These are phyloP conservation scores for Aphanocladium album DNA, from an alignment of 2,329 filamentous ascomycete genomes.

Conservation along the genomic window DNA sequence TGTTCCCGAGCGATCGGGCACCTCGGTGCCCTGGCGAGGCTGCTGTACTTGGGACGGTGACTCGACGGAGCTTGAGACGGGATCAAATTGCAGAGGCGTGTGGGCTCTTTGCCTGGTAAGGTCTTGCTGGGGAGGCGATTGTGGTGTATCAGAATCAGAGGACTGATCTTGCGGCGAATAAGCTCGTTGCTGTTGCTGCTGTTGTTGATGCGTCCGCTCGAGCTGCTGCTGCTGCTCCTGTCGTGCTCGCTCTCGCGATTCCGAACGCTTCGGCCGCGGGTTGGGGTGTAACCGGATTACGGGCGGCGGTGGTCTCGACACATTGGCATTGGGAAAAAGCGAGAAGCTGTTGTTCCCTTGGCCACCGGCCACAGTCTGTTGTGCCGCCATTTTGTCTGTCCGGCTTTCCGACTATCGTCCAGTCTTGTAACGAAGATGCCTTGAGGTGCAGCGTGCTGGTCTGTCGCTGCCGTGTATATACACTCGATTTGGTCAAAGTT, in stretches of 20 bases:
- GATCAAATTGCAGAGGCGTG: slow-evolving; percentile 23
- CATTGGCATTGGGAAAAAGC: slow-evolving; percentile 50
- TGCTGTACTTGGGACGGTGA: slow-evolving; percentile 26
- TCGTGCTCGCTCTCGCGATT: slow-evolving; percentile 28
- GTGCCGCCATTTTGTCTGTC: slow-evolving; percentile 31
- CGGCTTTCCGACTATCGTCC: not conserved
- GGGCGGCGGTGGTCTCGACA: slow-evolving; percentile 33
- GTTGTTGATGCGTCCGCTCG: slow-evolving; percentile 19
- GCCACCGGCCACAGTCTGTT: slow-evolving; percentile 21
- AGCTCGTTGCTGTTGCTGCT: not conserved
- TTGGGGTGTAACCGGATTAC: slow-evolving; percentile 32
- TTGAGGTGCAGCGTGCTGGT: too few relatives aligned
- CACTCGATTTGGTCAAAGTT: not conserved
- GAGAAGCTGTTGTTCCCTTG: slow-evolving; percentile 39
- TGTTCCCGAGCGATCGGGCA: slow-evolving; percentile 43
- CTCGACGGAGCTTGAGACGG: slow-evolving; percentile 18
- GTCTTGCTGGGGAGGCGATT: slow-evolving; percentile 24
- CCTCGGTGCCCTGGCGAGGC: slow-evolving; percentile 36
- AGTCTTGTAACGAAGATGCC: too few relatives aligned
- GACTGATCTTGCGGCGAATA: slow-evolving; percentile 13
- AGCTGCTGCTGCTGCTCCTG: slow-evolving; percentile 2
- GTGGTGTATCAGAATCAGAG: slow-evolving; percentile 13
- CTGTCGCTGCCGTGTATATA: not conserved
- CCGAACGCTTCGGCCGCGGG: slow-evolving; percentile 34
- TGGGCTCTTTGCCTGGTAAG: slow-evolving; percentile 29